phyloP scores from a whole-genome alignment of 495 filamentous ascomycete species.

The Tuber microsphaerosporum region DNA sequence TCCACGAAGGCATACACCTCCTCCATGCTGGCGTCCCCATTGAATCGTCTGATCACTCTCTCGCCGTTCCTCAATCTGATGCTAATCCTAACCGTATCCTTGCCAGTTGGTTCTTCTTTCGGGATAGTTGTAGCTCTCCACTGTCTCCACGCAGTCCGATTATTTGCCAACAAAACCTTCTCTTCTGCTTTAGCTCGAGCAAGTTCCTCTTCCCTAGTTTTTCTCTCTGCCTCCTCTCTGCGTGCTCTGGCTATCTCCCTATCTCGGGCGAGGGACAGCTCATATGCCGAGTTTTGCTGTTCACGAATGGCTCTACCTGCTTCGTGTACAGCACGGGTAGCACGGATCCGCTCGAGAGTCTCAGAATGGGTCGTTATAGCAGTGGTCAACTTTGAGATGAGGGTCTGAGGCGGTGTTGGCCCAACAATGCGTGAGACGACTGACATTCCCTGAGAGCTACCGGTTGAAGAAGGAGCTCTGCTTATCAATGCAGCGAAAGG shows the following conservation, averaged over 20 bases:
- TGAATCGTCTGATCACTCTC: conserved; percentile 68
- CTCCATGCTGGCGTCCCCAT: conserved; percentile 59
- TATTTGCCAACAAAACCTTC: conserved; percentile 52
- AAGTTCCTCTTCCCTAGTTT: conserved; percentile 43
- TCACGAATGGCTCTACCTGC: conserved; percentile 67
- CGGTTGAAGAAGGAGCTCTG: conserved; percentile 56
- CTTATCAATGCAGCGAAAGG: conserved; percentile 79
- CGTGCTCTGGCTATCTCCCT: conserved; percentile 72
- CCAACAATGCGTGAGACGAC: conserved; percentile 69
- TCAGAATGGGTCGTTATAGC: conserved; percentile 64
- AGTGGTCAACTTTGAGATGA: conserved; percentile 62
- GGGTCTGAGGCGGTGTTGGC: conserved; percentile 56
- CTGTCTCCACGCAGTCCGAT: conserved; percentile 64
- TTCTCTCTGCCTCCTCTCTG: conserved; percentile 46
- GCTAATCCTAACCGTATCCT: conserved; percentile 72
- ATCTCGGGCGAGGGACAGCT: conserved; percentile 79
- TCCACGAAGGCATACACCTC: conserved; percentile 96
- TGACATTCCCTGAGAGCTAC: conserved; percentile 56
- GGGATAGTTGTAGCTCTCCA: conserved; percentile 67
- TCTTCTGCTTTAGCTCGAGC: conserved; percentile 58
- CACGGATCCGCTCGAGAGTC: conserved; percentile 60
- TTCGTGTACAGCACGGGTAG: conserved; percentile 66
- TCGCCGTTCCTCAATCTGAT: conserved; percentile 65
- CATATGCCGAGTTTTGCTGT: conserved; percentile 86
- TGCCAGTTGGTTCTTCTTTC: conserved; percentile 58